phyloP scores from a whole-genome alignment of 1,284 basidiomycete species.

The Apiotrichum porosum region DNA sequence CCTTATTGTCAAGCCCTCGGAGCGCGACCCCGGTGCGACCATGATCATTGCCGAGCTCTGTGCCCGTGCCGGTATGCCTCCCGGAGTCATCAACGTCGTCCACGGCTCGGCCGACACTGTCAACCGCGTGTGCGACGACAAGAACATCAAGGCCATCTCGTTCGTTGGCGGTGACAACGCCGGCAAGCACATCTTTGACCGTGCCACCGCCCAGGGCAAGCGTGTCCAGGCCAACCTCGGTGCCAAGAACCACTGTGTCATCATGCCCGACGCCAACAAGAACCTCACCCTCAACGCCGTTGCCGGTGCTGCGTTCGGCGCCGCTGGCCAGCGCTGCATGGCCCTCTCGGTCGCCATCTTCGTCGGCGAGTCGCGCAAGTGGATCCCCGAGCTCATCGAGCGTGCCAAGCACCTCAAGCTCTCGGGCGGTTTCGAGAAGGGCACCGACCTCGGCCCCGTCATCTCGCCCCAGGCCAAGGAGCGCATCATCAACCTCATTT shows the following conservation, averaged over 20 bases:
- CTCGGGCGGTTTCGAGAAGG: slow-evolving; percentile 82
- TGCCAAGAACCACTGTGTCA: slow-evolving; percentile 91
- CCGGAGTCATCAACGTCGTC: slow-evolving; percentile 79
- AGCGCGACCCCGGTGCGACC: slow-evolving; percentile 91
- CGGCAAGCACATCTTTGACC: slow-evolving; percentile 88
- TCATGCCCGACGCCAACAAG: slow-evolving; percentile 97
- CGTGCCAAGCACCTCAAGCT: slow-evolving; percentile 77
- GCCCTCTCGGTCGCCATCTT: slow-evolving; percentile 78
- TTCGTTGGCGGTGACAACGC: slow-evolving; percentile 96
- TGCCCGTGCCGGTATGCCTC: slow-evolving; percentile 65
- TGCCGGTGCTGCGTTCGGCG: slow-evolving; percentile 92
- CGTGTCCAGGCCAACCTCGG: slow-evolving; percentile 89
- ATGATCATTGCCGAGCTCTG: slow-evolving; percentile 97
- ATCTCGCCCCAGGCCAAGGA: slow-evolving; percentile 84
- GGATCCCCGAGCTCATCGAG: slow-evolving; percentile 83
- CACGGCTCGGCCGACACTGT: slow-evolving; percentile 87
- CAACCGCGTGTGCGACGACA: slow-evolving; percentile 89
- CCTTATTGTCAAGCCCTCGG: slow-evolving; percentile 89
- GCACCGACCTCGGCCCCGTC: slow-evolving; percentile 83
- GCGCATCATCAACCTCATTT: slow-evolving; percentile 72
- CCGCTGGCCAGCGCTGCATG: slow-evolving; percentile 97
- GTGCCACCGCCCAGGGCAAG: slow-evolving; percentile 62
- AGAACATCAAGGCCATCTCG: slow-evolving; percentile 85
- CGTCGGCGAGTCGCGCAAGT: slow-evolving; percentile 74
- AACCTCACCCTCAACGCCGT: slow-evolving; percentile 91